Evolutionary conservation across 495 filamentous ascomycete genomes (phyloP).

Genomic region (Lasiosphaeriaceae sp.): DNA sequence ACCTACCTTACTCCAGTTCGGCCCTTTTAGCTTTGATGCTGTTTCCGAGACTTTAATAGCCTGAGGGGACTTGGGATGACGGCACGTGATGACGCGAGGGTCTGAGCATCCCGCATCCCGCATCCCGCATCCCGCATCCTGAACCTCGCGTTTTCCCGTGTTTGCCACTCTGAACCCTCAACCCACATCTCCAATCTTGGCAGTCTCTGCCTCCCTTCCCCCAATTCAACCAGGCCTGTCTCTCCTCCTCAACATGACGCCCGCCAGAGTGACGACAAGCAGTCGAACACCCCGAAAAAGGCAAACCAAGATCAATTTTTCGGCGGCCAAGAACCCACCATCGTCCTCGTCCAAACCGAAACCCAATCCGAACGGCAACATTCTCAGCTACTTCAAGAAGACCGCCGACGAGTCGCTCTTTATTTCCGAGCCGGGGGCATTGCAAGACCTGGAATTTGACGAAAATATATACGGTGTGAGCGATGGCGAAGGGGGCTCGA

Average conservation of each 20-base stretch:
- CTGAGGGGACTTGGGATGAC: too few species aligned
- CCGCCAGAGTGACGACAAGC: neutral
- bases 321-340: neutral
- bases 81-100: conserved; percentile 18
- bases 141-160: conserved; percentile 2
- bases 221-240: neutral
- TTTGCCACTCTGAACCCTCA: neutral
- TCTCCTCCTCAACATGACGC: neutral
- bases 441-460: conserved; percentile 6
- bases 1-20: too few species aligned
- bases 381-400: conserved; percentile 81
- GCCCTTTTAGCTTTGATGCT: too few species aligned
- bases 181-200: neutral
- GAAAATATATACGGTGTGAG: conserved; percentile 17
- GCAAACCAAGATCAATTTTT: neutral
- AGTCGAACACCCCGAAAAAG: neutral
- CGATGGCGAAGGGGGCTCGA: conserved; percentile 35
- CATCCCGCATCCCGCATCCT: too few species aligned
- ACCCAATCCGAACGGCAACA: conserved; percentile 59
- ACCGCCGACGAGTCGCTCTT: conserved; percentile 44
- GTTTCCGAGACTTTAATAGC: too few species aligned
- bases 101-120: neutral
- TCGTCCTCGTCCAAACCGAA: conserved; percentile 23
- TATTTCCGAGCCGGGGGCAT: conserved; percentile 12
- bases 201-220: neutral